Evolutionary conservation across 208 protist genomes (phyloP).

Genomic region (Acanthamoeba polyphaga): DNA sequence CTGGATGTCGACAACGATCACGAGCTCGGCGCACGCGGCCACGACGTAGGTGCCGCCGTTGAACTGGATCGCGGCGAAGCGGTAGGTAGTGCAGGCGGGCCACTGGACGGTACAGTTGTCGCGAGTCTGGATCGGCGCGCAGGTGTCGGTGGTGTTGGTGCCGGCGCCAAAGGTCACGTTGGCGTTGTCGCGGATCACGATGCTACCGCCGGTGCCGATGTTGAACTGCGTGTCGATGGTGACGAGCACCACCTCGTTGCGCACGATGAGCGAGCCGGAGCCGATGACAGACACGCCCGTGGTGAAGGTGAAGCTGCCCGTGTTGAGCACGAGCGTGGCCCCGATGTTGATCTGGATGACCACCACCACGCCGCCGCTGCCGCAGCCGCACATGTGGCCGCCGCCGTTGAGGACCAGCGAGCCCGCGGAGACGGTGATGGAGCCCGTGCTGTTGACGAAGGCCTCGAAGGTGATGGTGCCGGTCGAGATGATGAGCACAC

Average conservation of each 20-base stretch:
- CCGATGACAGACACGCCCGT: slow-evolving; percentile 2
- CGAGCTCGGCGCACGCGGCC: slow-evolving; percentile 15
- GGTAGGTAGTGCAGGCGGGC: not conserved
- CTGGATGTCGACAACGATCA: not conserved
- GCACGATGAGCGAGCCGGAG: slow-evolving; percentile 26
- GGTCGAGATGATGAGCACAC: not conserved
- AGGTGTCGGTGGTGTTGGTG: not conserved
- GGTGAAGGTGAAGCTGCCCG: slow-evolving; percentile 63
- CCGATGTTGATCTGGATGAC: not conserved
- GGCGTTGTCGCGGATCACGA: slow-evolving; percentile 54
- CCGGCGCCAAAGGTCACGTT: slow-evolving; percentile 23
- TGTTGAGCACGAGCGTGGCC: slow-evolving; percentile 18
- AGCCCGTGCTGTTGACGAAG: slow-evolving; percentile 35
- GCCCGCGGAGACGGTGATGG: slow-evolving; percentile 4
- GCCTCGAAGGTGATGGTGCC: slow-evolving; percentile 33
- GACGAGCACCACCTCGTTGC: not conserved
- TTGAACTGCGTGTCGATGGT: not conserved
- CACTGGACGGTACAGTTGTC: slow-evolving; percentile 5
- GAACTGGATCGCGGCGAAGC: not conserved
- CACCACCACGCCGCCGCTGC: not conserved
- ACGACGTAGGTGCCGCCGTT: slow-evolving; percentile 20
- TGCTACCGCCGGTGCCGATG: not conserved
- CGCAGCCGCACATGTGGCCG: slow-evolving; percentile 16
- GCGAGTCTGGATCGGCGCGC: not conserved
- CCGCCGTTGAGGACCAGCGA: slow-evolving; percentile 55